Evolutionary conservation across 1,139 yeast species (phyloP).

Genomic region (Meyerozyma athensensis): DNA sequence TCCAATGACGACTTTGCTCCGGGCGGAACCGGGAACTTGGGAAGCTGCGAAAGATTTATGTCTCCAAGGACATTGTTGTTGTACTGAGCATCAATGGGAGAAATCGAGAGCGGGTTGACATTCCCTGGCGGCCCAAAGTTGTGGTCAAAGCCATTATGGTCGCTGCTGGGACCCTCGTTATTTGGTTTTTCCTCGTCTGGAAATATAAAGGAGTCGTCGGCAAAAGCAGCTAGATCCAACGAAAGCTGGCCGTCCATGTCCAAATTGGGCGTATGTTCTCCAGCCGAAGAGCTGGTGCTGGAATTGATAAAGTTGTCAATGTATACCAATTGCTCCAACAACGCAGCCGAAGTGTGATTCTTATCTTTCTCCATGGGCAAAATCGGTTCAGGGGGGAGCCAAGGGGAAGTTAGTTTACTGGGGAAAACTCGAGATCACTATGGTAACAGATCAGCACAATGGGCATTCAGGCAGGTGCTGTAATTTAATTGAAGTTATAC

Average conservation of each 20-base stretch:
- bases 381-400: no score
- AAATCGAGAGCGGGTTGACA: slow-evolving; percentile 4
- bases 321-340: slow-evolving; percentile 70
- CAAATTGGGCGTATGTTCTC: slow-evolving; percentile 32
- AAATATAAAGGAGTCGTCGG: slow-evolving; percentile 70
- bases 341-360: slow-evolving; percentile 53
- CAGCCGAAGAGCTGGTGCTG: slow-evolving; percentile 19
- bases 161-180: slow-evolving; percentile 16
- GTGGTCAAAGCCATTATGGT: slow-evolving; percentile 6
- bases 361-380: slow-evolving; percentile 4
- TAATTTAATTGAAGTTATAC: no score
- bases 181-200: slow-evolving; percentile 73
- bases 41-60: slow-evolving; percentile 30
- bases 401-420: not conserved
- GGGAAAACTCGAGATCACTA: not conserved
- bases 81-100: slow-evolving; percentile 2
- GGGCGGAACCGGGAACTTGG: slow-evolving; percentile 65
- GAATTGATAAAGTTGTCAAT: slow-evolving; percentile 67
- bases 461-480: no score
- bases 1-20: slow-evolving; percentile 62
- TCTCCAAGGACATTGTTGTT: slow-evolving; percentile 7
- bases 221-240: slow-evolving; percentile 73
- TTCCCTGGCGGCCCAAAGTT: not conserved
- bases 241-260: slow-evolving; percentile 65
- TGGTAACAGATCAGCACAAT: not conserved